phyloP scores from a whole-genome alignment of 257 asterid genomes.

The Oldenlandia corymbosa region DNA sequence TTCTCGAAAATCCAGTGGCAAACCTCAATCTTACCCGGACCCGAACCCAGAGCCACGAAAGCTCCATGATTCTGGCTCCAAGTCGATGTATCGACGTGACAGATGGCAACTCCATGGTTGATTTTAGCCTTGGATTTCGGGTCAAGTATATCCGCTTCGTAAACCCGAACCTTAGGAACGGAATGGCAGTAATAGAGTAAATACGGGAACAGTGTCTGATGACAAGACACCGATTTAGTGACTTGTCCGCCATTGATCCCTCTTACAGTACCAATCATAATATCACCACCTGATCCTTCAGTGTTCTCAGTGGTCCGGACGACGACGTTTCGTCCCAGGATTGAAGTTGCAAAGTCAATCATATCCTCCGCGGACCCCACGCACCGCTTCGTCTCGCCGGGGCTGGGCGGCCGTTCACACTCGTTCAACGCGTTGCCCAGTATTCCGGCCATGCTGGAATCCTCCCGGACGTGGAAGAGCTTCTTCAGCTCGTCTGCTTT shows the following conservation, averaged over 20 bases:
- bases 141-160: slow-evolving; percentile 75
- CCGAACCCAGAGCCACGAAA: slow-evolving; percentile 61
- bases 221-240: slow-evolving; percentile 80
- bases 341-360: slow-evolving; percentile 81
- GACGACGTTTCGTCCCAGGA: slow-evolving; percentile 66
- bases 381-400: slow-evolving; percentile 79
- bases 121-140: slow-evolving; percentile 43
- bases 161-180: slow-evolving; percentile 87
- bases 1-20: slow-evolving; percentile 93
- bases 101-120: slow-evolving; percentile 79
- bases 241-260: slow-evolving; percentile 71
- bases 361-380: slow-evolving; percentile 80
- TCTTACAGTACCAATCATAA: slow-evolving; percentile 52
- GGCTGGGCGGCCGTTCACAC: slow-evolving; percentile 74
- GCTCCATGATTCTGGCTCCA: slow-evolving; percentile 93
- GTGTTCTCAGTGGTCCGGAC: slow-evolving; percentile 56
- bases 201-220: slow-evolving; percentile 74
- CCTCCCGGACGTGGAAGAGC: slow-evolving; percentile 63
- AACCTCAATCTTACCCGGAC: slow-evolving; percentile 83
- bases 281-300: slow-evolving; percentile 37
- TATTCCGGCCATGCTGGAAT: slow-evolving; percentile 43
- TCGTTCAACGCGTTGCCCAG: slow-evolving; percentile 44
- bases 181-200: slow-evolving; percentile 85
- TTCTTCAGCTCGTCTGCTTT: slow-evolving; percentile 40
- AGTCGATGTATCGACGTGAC: slow-evolving; percentile 68